Evolutionary conservation across 345 rosid genomes (phyloP), one percentile per base, ranked within the genome.

Genomic region (Ricinus communis): DNA sequence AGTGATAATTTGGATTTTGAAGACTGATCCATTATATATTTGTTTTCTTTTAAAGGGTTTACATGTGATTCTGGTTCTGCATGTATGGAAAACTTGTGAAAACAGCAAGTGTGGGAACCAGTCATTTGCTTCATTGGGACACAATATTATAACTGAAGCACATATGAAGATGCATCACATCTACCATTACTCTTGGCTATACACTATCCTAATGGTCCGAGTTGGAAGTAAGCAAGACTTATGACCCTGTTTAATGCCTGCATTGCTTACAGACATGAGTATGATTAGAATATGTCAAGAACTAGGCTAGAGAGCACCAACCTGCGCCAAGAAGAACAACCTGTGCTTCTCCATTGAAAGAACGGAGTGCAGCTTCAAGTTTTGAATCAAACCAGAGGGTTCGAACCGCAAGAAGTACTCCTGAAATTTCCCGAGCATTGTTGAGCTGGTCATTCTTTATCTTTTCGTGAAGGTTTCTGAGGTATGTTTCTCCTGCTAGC

Each of bases 261-360:
- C 24, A 58, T 11, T 31, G n/a, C n/a, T n/a, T 30, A 5, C 21
- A 15, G 59, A 15, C 46, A 1, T 10, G 18, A 54, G 25, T 21
- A 24, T 61, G 38, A 55, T 70, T 28, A 27, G 30, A 60, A 43
- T 40, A 53, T 28, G 62, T 40, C 50, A 63, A 74, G 56, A 61
- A 36, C 5, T 28, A 12, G 24, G 67, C 13, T 16, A 47, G 69
- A 46, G 25, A 28, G 60, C 66, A 41, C 85, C 74, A 78, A 93
- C 97, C 98, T 91, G 98, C 96, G 61, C 97, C 96, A 24, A 93
- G 96, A 74, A 93, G 89, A 65, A 93, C 98, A 49, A 91, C 89
- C 67, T 91, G 97, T 1, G 94, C 54, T 27, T 77, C 88, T 8
- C 69, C 77, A 4, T 58, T 31, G 72, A 83, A 87, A 72, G 91